These are phyloP conservation scores for Trypanosoma theileri DNA, from an alignment of 208 protist genomes.

Conservation along the genomic window DNA sequence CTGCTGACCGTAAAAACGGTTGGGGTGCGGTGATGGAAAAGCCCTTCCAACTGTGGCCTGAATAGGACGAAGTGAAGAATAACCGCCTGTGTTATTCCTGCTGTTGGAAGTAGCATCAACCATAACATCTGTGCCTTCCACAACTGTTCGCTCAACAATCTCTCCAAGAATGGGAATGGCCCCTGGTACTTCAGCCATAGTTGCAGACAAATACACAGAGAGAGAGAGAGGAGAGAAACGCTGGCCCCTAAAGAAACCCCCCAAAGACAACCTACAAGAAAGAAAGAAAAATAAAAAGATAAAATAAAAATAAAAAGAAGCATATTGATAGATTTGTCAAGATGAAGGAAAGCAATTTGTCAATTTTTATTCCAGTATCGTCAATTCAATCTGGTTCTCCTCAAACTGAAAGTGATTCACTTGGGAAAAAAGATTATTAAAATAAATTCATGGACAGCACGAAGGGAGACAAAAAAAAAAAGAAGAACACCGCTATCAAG, in stretches of 20 bases:
- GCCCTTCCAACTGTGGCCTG: constrained; percentile 39
- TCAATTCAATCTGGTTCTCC: no score
- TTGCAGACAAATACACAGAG: no score
- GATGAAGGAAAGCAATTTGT: no score
- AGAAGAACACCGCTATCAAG: not conserved
- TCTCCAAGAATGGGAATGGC: constrained; percentile 30
- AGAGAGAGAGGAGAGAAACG: no score
- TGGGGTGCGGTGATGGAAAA: constrained; percentile 30
- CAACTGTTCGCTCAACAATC: constrained; percentile 34
- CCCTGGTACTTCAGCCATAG: not conserved
- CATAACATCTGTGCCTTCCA: not conserved
- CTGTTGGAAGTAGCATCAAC: not conserved
- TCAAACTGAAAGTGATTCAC: no score
- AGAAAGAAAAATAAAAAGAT: not conserved
- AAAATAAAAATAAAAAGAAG: constrained; percentile 8
- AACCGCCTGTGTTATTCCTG: not conserved
- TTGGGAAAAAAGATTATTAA: no score
- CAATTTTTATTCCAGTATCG: no score
- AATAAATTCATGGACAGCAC: no score
- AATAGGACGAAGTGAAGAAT: constrained; percentile 32
- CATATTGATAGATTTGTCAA: not conserved
- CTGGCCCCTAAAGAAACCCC: no score
- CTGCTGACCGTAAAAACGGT: constrained; percentile 31
- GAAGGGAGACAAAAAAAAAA: constrained; percentile 14
- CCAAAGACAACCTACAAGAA: no score